phyloP scores from a whole-genome alignment of 2,329 filamentous ascomycete genomes.

The Cladosporium sp. region DNA sequence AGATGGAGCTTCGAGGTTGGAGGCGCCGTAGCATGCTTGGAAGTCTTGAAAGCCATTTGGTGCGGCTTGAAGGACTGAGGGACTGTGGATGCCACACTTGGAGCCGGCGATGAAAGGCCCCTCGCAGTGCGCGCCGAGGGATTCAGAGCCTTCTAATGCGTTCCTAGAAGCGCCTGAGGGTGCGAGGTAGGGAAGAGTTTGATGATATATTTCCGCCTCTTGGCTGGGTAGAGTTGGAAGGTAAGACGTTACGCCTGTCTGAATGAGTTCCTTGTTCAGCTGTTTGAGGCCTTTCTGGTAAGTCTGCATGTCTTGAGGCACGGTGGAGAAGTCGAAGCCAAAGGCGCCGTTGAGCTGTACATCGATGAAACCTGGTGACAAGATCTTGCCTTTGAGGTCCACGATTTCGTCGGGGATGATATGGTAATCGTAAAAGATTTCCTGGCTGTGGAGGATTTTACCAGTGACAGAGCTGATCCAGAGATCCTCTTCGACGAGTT shows the following conservation, averaged over 20 bases:
- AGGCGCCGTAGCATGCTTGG: conserved; percentile 65
- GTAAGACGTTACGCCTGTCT: conserved; percentile 84
- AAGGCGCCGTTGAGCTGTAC: conserved; percentile 89
- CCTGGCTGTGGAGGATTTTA: conserved; percentile 70
- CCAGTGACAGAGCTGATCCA: conserved; percentile 82
- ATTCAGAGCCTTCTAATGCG: conserved; percentile 71
- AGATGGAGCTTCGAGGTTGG: conserved; percentile 54
- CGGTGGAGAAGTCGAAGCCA: conserved; percentile 84
- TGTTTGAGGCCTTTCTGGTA: conserved; percentile 70
- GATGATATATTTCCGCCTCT: conserved; percentile 73
- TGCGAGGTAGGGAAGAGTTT: conserved; percentile 72
- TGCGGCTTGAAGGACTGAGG: conserved; percentile 63
- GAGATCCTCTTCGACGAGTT: conserved; percentile 72
- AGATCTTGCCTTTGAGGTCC: conserved; percentile 76
- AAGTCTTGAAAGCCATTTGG: conserved; percentile 61
- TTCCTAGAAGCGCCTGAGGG: conserved; percentile 61
- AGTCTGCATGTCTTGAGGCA: conserved; percentile 55
- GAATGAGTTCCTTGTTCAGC: conserved; percentile 67
- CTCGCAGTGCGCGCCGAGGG: conserved; percentile 85
- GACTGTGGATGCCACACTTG: conserved; percentile 84
- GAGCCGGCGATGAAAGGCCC: conserved; percentile 79
- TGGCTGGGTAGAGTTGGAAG: conserved; percentile 83
- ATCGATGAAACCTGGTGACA: conserved; percentile 84
- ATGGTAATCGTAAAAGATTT: conserved; percentile 63
- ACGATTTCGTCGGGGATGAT: conserved; percentile 68